Conservation (phyloP, 345 rosid species). For the Alliaria petiolata region DNA sequence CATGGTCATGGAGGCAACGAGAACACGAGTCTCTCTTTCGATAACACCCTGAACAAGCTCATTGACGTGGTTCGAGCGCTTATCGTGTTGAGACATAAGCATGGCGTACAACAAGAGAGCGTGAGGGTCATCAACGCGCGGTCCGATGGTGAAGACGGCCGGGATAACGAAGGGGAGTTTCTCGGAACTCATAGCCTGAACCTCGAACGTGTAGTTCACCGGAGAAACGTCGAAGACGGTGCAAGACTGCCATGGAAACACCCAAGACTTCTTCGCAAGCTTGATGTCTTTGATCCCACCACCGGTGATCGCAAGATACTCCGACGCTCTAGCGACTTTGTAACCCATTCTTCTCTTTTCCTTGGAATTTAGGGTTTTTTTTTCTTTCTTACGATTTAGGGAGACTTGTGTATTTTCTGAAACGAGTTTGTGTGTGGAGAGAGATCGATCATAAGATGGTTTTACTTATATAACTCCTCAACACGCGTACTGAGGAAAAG, state of each 20-base stretch:
- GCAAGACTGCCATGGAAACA: constrained; percentile 61
- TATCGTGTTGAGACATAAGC: constrained; percentile 69
- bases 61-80: constrained; percentile 59
- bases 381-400: not conserved
- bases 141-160: constrained; percentile 76
- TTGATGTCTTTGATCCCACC: constrained; percentile 53
- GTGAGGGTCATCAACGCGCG: constrained; percentile 51
- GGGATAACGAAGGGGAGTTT: constrained; percentile 79
- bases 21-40: constrained; percentile 83
- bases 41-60: constrained; percentile 82
- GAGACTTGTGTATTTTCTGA: no score
- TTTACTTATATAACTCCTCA: not conserved
- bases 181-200: constrained; percentile 94
- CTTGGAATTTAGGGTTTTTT: not conserved
- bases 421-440: not conserved
- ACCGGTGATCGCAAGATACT: constrained; percentile 63
- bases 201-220: constrained; percentile 78
- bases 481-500: no score
- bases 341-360: constrained; percentile 33
- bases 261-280: constrained; percentile 65
- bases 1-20: constrained; percentile 90
- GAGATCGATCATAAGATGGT: not conserved
- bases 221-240: constrained; percentile 62
- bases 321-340: constrained; percentile 58
- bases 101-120: constrained; percentile 60